Evolutionary conservation across 2,329 filamentous ascomycete species (phyloP).

Genomic region (Madurella fahalii): DNA sequence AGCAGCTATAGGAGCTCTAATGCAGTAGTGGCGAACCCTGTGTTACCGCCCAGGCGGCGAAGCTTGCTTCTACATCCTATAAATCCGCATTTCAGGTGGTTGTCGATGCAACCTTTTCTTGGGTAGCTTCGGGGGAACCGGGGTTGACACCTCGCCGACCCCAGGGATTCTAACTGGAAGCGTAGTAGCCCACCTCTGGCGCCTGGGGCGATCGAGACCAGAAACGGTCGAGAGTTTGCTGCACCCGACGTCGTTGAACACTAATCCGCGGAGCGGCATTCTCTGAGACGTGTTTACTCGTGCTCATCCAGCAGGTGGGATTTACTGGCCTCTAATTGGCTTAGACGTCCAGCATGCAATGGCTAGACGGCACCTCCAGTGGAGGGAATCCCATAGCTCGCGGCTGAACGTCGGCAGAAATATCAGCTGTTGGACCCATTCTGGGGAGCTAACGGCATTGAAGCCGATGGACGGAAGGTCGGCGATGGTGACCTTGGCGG

Average conservation of each 20-base stretch:
- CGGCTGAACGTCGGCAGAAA: slow-evolving; percentile 14
- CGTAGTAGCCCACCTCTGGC: background rate
- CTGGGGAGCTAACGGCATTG: slow-evolving; percentile 12
- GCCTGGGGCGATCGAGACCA: no score
- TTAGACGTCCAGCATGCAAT: no score
- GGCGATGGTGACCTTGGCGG: background rate
- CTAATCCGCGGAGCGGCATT: no score
- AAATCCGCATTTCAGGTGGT: slow-evolving; percentile 2
- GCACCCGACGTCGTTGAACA: no score
- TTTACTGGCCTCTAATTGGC: no score
- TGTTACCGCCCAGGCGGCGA: background rate
- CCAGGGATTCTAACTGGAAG: background rate
- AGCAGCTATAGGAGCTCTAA: background rate
- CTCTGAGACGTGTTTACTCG: no score
- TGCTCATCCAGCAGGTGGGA: no score
- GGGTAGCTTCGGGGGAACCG: background rate
- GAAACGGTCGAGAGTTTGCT: no score
- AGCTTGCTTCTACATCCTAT: slow-evolving; percentile 1
- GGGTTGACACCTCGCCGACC: background rate
- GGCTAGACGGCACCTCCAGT: background rate
- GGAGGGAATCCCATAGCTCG: background rate
- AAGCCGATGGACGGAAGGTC: slow-evolving; percentile 14
- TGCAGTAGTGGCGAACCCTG: background rate
- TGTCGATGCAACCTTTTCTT: slow-evolving; percentile 9
- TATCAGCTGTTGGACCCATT: slow-evolving; percentile 1